Conservation (phyloP, 345 rosid genomes). For the Erysimum cheiranthoides region DNA sequence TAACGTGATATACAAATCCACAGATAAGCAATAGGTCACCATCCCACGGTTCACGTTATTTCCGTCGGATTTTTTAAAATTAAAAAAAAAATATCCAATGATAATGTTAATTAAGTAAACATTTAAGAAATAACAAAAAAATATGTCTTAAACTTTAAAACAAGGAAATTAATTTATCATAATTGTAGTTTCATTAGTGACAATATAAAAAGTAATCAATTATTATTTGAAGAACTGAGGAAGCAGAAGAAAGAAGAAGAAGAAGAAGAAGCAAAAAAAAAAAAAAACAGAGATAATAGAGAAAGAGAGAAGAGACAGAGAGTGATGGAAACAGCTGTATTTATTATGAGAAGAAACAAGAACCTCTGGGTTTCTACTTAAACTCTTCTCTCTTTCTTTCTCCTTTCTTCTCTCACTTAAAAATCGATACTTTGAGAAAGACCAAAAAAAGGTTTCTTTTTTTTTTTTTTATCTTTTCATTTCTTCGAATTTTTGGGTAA, state of each 20-base stretch:
- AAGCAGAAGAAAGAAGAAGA: constrained; percentile 35
- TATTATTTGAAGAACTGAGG: constrained; percentile 19
- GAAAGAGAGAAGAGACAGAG: constrained; percentile 28
- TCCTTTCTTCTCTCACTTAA: background rate
- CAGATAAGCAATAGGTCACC: constrained; percentile 45
- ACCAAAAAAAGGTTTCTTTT: background rate
- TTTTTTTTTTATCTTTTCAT: background rate
- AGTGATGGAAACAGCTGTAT: constrained; percentile 50
- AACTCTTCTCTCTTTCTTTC: constrained; percentile 34
- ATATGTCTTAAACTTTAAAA: background rate
- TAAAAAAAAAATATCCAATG: background rate
- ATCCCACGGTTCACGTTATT: constrained; percentile 48
- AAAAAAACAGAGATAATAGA: constrained; percentile 13
- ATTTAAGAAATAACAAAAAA: background rate
- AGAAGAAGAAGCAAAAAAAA: background rate
- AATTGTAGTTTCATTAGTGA: constrained; percentile 5
- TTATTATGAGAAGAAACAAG: constrained; percentile 24
- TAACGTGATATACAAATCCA: constrained; percentile 43
- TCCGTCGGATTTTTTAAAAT: constrained; percentile 28
- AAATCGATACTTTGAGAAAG: background rate
- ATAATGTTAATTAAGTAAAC: constrained; percentile 18
- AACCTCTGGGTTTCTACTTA: constrained; percentile 44
- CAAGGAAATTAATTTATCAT: background rate
- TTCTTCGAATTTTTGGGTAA: constrained; percentile 4
- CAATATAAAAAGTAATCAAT: constrained; percentile 27